Base-by-base conservation (phyloP, 2,329 filamentous ascomycete genomes). In the Chaetomiaceae sp. region DNA sequence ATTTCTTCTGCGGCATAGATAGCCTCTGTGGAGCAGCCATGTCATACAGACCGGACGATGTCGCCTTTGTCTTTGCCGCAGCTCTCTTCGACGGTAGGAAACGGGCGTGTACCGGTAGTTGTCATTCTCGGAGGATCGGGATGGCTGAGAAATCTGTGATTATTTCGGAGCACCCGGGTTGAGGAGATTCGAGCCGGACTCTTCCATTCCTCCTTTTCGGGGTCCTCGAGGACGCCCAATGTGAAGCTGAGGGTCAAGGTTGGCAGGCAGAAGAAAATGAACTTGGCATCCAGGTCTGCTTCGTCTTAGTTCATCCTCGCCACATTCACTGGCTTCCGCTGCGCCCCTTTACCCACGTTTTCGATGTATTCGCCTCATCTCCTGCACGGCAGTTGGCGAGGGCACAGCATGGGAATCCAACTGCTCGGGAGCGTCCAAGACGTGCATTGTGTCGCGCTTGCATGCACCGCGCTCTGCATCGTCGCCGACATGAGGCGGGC, bases 331-430 rank as follows among this genome's bases (percentile, higher is more conserved):
- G 19, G n/a, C 34, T 20, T 3, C 31, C 11, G 34, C 50, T 48
- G 53, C 50, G 56, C 56, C 53, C 14, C 53, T 39, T 51, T 50
- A 25, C 37, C 53, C 56, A 58, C 53, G 53, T 58, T 55, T 36
- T 51, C 17, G 23, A 20, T 40, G 20, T 29, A 46, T 22, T 23
- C 43, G 40, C 33, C 43, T 45, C 50, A 31, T 23, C n/a, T 37
- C 42, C 34, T 12, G 39, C 33, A 33, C 56, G 56, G 56, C 51
- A 59, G 53, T 59, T 51, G 56, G 34, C 34, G 22, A 56, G 50
- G 47, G 40, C 56, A 58, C 53, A 44, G 50, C 56, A 53, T 53
- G 39, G 47, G 34, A 31, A 7, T 15, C 22, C 29, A 43, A 43
- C 45, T 47, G 25, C 49, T 43, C 37, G 31, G n/a, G 33, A 27